Evolutionary conservation across 108 stramenopile genomes (phyloP).

Genomic region (Discostella stelligeroides): DNA sequence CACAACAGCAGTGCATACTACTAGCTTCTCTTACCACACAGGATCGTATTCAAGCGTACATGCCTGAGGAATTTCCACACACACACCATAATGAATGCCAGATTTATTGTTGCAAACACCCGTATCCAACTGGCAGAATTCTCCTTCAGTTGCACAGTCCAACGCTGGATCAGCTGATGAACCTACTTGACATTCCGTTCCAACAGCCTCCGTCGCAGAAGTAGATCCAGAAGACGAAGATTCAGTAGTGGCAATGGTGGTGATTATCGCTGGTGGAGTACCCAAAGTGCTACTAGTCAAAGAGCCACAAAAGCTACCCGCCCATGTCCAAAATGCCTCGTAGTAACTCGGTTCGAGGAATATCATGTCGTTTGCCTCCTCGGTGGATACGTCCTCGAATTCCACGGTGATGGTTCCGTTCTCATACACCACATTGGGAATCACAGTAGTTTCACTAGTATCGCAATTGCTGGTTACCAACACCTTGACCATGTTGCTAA

Average conservation of each 20-base stretch:
- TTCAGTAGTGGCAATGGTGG: background rate
- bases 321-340: slow-evolving; percentile 32
- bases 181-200: background rate
- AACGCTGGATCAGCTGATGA: background rate
- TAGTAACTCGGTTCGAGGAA: slow-evolving; percentile 30
- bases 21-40: slow-evolving; percentile 2
- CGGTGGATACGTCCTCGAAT: background rate
- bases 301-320: slow-evolving; percentile 5
- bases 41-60: slow-evolving; percentile 1
- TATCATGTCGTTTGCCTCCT: slow-evolving; percentile 4
- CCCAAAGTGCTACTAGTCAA: background rate
- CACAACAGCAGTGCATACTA: slow-evolving; percentile 4
- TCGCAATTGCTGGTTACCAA: slow-evolving; percentile 47
- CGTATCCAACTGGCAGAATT: slow-evolving; percentile 7
- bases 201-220: background rate
- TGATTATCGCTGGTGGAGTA: background rate
- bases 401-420: slow-evolving; percentile 14
- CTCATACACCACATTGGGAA: slow-evolving; percentile 17
- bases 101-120: background rate
- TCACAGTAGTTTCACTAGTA: slow-evolving; percentile 20
- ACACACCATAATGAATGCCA: background rate
- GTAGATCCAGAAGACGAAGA: background rate
- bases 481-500: slow-evolving; percentile 23
- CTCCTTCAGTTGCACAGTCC: background rate
- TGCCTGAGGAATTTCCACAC: background rate